Evolutionary conservation across 129 eudicot species (phyloP).

Genomic region (Apium graveolens): DNA sequence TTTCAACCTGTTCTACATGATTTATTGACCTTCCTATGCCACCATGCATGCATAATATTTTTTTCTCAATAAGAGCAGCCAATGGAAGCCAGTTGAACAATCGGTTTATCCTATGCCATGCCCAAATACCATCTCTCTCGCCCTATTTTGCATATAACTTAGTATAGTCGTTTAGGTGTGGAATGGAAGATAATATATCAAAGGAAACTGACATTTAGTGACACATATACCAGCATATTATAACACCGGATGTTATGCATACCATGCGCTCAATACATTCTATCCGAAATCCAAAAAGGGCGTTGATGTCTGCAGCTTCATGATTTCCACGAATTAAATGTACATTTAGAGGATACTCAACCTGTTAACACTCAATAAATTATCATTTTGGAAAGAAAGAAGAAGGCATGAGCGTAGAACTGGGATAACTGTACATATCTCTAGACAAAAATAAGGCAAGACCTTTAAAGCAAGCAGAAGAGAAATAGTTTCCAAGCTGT

Average conservation of each 20-base stretch:
- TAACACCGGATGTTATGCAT: slow-evolving; percentile 7
- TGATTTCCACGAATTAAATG: slow-evolving; percentile 97
- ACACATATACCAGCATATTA: background rate
- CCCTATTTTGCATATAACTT: slow-evolving; percentile 45
- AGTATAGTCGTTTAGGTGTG: background rate
- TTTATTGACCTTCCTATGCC: slow-evolving; percentile 96
- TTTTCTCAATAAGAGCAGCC: slow-evolving; percentile 92
- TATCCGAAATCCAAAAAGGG: slow-evolving; percentile 94
- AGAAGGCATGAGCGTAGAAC: background rate
- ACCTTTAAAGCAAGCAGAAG: slow-evolving; percentile 97
- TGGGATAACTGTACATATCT: background rate
- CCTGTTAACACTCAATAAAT: slow-evolving; percentile 34
- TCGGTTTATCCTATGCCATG: slow-evolving; percentile 88
- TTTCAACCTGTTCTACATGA: slow-evolving; percentile 86
- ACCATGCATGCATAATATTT: slow-evolving; percentile 98
- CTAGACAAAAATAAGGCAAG: background rate
- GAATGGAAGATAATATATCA: background rate
- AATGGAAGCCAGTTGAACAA: slow-evolving; percentile 91
- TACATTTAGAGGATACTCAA: slow-evolving; percentile 76
- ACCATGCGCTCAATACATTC: slow-evolving; percentile 99
- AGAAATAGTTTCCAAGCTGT: slow-evolving; percentile 91
- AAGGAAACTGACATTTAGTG: background rate
- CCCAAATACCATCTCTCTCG: slow-evolving; percentile 98
- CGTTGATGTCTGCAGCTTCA: slow-evolving; percentile 99
- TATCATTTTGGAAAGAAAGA: slow-evolving; percentile 2